These are phyloP conservation scores for Populus hybrid DNA, from an alignment of 441 rosid genomes.

Conservation along the genomic window DNA sequence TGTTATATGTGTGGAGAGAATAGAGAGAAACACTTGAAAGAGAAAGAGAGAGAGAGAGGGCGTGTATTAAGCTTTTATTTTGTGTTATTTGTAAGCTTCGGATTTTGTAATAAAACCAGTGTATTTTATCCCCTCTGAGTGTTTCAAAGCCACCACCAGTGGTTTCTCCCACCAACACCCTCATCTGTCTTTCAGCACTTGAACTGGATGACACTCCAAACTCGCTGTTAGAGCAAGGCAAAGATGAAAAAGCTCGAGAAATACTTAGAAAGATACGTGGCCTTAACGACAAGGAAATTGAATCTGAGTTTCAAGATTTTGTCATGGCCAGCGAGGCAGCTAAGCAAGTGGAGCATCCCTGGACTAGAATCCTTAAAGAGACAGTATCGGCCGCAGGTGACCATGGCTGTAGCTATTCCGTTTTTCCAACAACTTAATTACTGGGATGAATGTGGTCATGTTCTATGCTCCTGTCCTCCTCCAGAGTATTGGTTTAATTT, in stretches of 20 bases:
- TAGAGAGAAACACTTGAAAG: too few relatives aligned
- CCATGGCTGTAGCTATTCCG: slow-evolving; percentile 65
- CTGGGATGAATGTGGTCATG: slow-evolving; percentile 79
- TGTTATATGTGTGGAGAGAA: too few relatives aligned
- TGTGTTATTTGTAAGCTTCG: too few relatives aligned
- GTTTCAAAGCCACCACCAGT: too few relatives aligned
- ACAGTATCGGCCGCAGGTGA: slow-evolving; percentile 67
- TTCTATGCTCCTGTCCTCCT: slow-evolving; percentile 85
- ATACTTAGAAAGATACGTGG: slow-evolving; percentile 59
- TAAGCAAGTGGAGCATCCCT: slow-evolving; percentile 50
- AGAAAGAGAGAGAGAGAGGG: too few relatives aligned
- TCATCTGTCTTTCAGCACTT: slow-evolving; percentile 56
- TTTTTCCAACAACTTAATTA: slow-evolving; percentile 64
- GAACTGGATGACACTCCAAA: slow-evolving; percentile 73
- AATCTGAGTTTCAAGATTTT: slow-evolving; percentile 64
- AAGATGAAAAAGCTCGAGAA: slow-evolving; percentile 43
- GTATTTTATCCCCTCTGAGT: too few relatives aligned
- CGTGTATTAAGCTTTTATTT: too few relatives aligned
- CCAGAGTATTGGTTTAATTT: slow-evolving; percentile 58
- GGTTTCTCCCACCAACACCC: too few relatives aligned
- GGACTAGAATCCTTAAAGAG: slow-evolving; percentile 49
- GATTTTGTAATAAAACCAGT: too few relatives aligned
- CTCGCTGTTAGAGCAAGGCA: slow-evolving; percentile 73
- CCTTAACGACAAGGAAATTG: slow-evolving; percentile 38
- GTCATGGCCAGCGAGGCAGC: slow-evolving; percentile 68